phyloP scores from a whole-genome alignment of 768 basidiomycete species.

The Pleurotus giganteus region DNA sequence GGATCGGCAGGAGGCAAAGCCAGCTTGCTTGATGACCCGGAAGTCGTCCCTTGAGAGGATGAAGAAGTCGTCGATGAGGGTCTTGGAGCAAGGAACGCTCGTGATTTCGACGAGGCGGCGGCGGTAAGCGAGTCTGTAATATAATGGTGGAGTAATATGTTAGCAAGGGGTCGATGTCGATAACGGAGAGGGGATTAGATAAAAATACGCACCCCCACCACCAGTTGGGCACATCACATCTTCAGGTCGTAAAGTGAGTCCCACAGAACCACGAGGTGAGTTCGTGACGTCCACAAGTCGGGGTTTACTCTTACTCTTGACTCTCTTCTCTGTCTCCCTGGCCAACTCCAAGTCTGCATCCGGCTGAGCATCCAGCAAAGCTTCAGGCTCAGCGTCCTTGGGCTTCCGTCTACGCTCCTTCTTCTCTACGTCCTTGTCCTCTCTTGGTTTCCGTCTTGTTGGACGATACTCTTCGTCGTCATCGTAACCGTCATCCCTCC shows the following conservation, averaged over 20 bases:
- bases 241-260: constrained; percentile 8
- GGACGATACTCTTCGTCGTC: constrained; percentile 19
- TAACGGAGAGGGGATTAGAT: background rate
- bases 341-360: constrained; percentile 24
- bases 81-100: constrained; percentile 11
- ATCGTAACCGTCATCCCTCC: constrained; percentile 33
- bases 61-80: background rate
- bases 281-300: constrained; percentile 69
- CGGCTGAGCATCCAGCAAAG: constrained; percentile 30
- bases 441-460: constrained; percentile 19
- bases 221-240: background rate
- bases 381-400: constrained; percentile 35
- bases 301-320: constrained; percentile 31
- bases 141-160: too few species aligned
- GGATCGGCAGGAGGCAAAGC: background rate
- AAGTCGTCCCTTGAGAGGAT: background rate
- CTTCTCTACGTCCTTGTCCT: constrained; percentile 33
- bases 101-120: background rate
- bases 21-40: background rate
- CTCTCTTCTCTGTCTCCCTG: constrained; percentile 26
- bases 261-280: constrained; percentile 33
- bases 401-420: constrained; percentile 47
- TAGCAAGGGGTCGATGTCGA: background rate
- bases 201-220: constrained; percentile 12
- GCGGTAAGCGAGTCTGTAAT: background rate